Evolutionary conservation across 2,329 filamentous ascomycete species (phyloP), one percentile per base, ranked within the genome.

Genomic region (Coccinonectria pachysandricola): DNA sequence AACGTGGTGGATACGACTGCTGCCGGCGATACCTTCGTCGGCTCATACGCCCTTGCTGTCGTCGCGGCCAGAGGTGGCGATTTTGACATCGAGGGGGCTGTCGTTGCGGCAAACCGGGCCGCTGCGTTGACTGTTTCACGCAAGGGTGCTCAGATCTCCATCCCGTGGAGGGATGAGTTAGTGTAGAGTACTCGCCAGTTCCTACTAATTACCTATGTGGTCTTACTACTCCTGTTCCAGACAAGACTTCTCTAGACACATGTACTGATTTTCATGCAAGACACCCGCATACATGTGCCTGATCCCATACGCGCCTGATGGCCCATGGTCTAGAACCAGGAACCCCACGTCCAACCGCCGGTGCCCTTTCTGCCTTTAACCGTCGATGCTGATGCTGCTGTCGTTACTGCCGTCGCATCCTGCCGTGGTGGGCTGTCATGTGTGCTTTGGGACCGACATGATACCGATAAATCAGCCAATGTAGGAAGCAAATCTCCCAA

Each of bases 21-120:
- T 2, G 91, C 91, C 5, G 88, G 88, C 0, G 88, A 96, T 53
- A 95, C 88, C 0, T 95, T 95, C 57, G 83, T 92, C 5, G 88
- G 91, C 2, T 80, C 75, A 12, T 93, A 94, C 52, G 81, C 84
- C 3, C 71, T 91, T 14, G 71, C 75, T 31, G 68, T 79, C 15
- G 82, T 83, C 19, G 64, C 49, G 27, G 49, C 48, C n/a, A 40
- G 37, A 18, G 43, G 32, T 14, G 43, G 30, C 8, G 34, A 31
- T 8, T 69, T 74, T 31, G 63, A 69, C 31, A 64, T 80, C 22
- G 68, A 68, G 32, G 60, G 63, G 2, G 75, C 79, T 15, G 48
- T 62, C 28, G 42, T 57, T 30, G 76, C 74, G 2, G 75, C 80
- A 1, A 60, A 58, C 39, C 42, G 40, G 24, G 57, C 57, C n/a